Evolutionary conservation across 1,284 basidiomycete genomes (phyloP), one percentile per base, ranked within the genome.

Genomic region (Rhodotorula sp.): DNA sequence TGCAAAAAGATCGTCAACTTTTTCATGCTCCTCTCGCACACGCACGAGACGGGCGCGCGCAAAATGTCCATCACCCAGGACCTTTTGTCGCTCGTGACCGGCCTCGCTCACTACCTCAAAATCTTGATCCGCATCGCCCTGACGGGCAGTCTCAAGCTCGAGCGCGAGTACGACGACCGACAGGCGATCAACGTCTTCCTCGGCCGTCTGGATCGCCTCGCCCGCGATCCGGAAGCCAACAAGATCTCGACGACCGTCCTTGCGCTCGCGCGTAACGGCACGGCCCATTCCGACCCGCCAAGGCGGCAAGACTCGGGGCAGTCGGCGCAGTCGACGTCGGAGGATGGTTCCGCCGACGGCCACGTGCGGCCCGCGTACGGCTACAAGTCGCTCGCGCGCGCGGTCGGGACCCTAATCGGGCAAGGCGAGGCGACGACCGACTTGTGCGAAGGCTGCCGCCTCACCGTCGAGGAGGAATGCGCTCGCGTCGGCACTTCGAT

Each of bases 1-100:
- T 99, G 95, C 83, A 91, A 97, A 74, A 98, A 98, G 83, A 97
- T 95, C 6, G 97, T 99, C 80, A 97, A 98, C 83, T 89, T 99
- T 68, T 98, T 99, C 84, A 97, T 94, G 12, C 85, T 98, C 59
- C 85, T 99, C 60, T 95, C 93, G n/a, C 93, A 97, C 81, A 94
- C 93, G 21, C 93, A 95, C 82, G 92, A 95, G 81, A 92, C 91
- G 1, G 92, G 91, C 52, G 87, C 91, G 16, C 87, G 90, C 67
- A 85, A 92, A 77, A 92, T 93, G 88, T 91, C 91, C 72, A 97
- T 98, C 89, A 97, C 95, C 26, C 93, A 97, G 82, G 95, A 99
- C 79, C 85, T 99, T 14, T 87, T 99, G 49, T 93, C 94, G n/a
- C 88, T 99, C 61, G 95, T 99, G 68, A 99, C 97, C 0, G 95